These are phyloP conservation scores for Potentilla sterilis DNA, from an alignment of 306 rosid species.

Conservation along the genomic window DNA sequence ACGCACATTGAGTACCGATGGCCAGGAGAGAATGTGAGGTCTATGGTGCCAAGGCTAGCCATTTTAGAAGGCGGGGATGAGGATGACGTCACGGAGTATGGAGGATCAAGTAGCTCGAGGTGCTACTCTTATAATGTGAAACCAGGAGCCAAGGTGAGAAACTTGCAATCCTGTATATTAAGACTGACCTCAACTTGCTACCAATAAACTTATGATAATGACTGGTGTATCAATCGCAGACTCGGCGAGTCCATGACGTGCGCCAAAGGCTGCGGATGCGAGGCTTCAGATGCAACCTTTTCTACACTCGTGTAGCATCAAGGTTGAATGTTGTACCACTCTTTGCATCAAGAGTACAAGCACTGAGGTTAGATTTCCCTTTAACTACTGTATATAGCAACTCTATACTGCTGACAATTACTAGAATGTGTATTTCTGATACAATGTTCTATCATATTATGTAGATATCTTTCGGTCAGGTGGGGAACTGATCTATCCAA, in stretches of 20 bases:
- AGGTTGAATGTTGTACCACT: constrained; percentile 70
- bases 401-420: not conserved
- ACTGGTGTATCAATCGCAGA: constrained; percentile 36
- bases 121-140: constrained; percentile 62
- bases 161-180: constrained; percentile 11
- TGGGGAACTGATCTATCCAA: constrained; percentile 83
- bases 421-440: not conserved
- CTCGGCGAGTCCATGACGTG: constrained; percentile 45
- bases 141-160: constrained; percentile 46
- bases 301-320: constrained; percentile 54
- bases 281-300: constrained; percentile 75
- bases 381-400: not conserved
- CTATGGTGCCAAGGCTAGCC: constrained; percentile 59
- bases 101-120: constrained; percentile 46
- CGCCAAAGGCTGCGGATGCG: constrained; percentile 76
- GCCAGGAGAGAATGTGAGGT: constrained; percentile 73
- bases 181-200: not conserved
- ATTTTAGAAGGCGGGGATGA: constrained; percentile 50
- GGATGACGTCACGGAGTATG: constrained; percentile 46
- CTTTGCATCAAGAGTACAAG: constrained; percentile 72
- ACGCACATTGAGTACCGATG: constrained; percentile 64
- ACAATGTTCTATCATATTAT: not conserved
- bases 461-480: constrained; percentile 71
- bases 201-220: constrained; percentile 8
- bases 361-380: constrained; percentile 51